Conservation (phyloP, 257 asterid genomes). For the Capsicum chinense region DNA sequence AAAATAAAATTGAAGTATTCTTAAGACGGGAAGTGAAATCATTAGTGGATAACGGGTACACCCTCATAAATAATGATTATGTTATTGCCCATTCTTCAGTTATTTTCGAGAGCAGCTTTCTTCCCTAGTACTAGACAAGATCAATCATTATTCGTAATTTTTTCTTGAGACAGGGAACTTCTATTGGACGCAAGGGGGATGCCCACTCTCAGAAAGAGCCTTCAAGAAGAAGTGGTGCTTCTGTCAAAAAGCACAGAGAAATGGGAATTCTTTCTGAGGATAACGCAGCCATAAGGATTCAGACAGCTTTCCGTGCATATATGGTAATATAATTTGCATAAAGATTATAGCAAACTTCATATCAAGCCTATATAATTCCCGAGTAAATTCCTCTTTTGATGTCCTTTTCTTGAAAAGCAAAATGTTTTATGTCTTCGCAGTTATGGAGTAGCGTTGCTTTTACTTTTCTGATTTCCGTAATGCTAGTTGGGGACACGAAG, state of each 20-base stretch:
- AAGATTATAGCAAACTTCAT: not conserved
- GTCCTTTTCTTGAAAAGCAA: not conserved
- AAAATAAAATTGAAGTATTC: not conserved
- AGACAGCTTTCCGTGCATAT: constrained; percentile 77
- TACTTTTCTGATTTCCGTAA: not conserved
- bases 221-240: constrained; percentile 39
- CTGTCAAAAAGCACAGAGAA: constrained; percentile 38
- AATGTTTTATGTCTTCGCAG: not conserved
- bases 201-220: constrained; percentile 32
- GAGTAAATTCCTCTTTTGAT: not conserved
- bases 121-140: constrained; percentile 2
- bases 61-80: not conserved
- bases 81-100: not conserved
- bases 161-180: constrained; percentile 16
- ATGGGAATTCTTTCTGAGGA: constrained; percentile 50
- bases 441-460: not conserved
- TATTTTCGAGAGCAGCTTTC: not conserved
- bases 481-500: not conserved
- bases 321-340: constrained; percentile 34
- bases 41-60: not conserved
- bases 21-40: not conserved
- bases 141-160: not conserved
- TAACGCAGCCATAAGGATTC: constrained; percentile 79
- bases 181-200: not conserved
- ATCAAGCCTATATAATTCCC: not conserved